Percentiles rank a stretch among this genome's conserved stretches.
Conservation (phyloP, 352 stramenopile species). For the Phytophthora syringae region DNA sequence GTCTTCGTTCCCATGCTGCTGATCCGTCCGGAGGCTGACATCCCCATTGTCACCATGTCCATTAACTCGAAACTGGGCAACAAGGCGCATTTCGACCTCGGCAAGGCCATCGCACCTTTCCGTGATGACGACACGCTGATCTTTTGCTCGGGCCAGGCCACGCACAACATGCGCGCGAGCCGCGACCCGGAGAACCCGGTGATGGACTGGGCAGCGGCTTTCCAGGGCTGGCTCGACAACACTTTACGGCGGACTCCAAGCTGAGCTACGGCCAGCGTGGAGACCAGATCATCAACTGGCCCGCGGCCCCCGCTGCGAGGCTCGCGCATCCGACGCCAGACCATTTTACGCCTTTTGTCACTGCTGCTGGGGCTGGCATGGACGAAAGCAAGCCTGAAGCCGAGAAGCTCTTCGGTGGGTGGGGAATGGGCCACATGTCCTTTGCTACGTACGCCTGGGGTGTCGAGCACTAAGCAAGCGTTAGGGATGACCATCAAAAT, state of each 20-base stretch:
- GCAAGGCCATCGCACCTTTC: slow-evolving; percentile 55
- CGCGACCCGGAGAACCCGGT: slow-evolving; percentile 22
- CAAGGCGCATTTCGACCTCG: slow-evolving; percentile 58
- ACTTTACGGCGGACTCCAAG: slow-evolving; percentile 34
- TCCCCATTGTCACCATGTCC: slow-evolving; percentile 89
- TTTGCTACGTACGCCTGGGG: slow-evolving; percentile 52
- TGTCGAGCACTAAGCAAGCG: slow-evolving; percentile 39
- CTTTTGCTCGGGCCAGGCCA: slow-evolving; percentile 66
- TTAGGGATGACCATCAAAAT: slow-evolving; percentile 3
- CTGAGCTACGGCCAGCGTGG: slow-evolving; percentile 31
- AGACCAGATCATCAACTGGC: slow-evolving; percentile 49
- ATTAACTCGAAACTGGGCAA: slow-evolving; percentile 56
- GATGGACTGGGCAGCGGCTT: slow-evolving; percentile 37
- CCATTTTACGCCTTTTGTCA: slow-evolving; percentile 62
- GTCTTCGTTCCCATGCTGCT: slow-evolving; percentile 93
- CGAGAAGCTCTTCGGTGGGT: slow-evolving; percentile 45
- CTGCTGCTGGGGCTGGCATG: slow-evolving; percentile 55
- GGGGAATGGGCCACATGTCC: slow-evolving; percentile 52
- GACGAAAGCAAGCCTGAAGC: slow-evolving; percentile 44
- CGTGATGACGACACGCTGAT: slow-evolving; percentile 76
- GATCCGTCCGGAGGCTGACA: slow-evolving; percentile 87
- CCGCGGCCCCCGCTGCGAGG: slow-evolving; percentile 34
- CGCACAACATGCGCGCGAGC: slow-evolving; percentile 43
- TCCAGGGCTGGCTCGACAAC: slow-evolving; percentile 47
- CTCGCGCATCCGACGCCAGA: slow-evolving; percentile 56